Evolutionary conservation across 2,329 filamentous ascomycete species (phyloP).

Genomic region (Aspergillus transmontanensis): DNA sequence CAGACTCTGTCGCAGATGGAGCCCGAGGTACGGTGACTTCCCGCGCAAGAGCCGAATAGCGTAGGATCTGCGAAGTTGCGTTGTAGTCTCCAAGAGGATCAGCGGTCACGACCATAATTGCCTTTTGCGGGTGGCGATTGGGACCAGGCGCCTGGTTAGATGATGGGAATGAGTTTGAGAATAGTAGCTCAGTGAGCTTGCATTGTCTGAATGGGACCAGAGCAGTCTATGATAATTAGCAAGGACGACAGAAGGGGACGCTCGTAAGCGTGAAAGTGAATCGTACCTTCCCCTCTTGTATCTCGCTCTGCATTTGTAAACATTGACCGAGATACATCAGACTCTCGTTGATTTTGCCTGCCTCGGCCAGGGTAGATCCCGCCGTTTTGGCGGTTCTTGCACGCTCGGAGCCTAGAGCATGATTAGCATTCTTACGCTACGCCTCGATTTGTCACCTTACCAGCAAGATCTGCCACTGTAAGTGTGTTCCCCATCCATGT

Average conservation of each 20-base stretch:
- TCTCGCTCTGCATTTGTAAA: constrained; percentile 88
- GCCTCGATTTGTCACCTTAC: constrained; percentile 43
- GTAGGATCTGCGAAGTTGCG: constrained; percentile 91
- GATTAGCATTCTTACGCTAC: constrained; percentile 22
- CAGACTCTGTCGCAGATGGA: constrained; percentile 77
- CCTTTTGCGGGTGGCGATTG: constrained; percentile 75
- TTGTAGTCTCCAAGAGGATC: constrained; percentile 94
- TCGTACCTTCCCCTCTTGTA: constrained; percentile 70
- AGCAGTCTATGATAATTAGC: constrained; percentile 57
- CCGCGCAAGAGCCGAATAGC: constrained; percentile 88
- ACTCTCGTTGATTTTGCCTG: constrained; percentile 97
- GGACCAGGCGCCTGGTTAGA: constrained; percentile 47
- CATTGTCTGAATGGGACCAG: constrained; percentile 80
- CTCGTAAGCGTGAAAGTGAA: background rate
- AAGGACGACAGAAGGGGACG: background rate
- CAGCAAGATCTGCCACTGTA: constrained; percentile 88
- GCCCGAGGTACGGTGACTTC: constrained; percentile 91
- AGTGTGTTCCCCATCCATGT: constrained; percentile 77
- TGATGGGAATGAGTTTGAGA: constrained; percentile 84
- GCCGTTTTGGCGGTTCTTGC: constrained; percentile 92
- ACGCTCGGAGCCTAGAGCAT: constrained; percentile 70
- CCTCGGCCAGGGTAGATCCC: constrained; percentile 88
- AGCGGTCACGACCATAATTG: constrained; percentile 94
- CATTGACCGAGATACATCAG: constrained; percentile 98
- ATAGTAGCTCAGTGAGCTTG: constrained; percentile 81